These are phyloP conservation scores for Raphidocelis subcapitata DNA, from an alignment of 139 green algal genomes.

Conservation along the genomic window DNA sequence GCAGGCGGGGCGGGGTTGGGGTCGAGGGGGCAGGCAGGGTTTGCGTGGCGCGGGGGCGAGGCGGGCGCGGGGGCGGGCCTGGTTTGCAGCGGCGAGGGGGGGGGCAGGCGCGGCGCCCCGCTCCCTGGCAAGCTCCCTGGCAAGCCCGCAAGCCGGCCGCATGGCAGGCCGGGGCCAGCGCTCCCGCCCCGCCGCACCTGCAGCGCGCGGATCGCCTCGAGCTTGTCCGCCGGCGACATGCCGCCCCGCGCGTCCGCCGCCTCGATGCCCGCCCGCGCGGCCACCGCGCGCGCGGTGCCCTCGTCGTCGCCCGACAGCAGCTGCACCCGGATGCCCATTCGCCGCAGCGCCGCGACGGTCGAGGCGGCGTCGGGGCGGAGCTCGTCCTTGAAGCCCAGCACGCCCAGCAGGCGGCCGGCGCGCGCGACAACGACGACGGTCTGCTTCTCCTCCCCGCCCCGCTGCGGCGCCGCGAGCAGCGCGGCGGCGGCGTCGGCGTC, in stretches of 20 bases:
- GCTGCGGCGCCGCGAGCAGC: neutral
- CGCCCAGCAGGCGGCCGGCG: slow-evolving; percentile 62
- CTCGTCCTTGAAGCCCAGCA: slow-evolving; percentile 63
- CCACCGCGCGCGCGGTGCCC: slow-evolving; percentile 46
- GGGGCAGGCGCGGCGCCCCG: too few species aligned
- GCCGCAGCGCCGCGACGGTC: slow-evolving; percentile 59
- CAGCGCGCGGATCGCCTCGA: slow-evolving; percentile 41
- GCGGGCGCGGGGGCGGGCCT: neutral
- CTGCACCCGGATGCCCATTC: slow-evolving; percentile 58
- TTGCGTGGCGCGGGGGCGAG: neutral
- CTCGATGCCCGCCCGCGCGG: slow-evolving; percentile 53
- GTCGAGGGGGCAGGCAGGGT: neutral
- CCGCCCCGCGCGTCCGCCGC: slow-evolving; percentile 27
- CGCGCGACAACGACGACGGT: slow-evolving; percentile 28
- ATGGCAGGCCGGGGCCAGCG: slow-evolving; percentile 30
- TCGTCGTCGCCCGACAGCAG: slow-evolving; percentile 83
- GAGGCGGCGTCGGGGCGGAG: slow-evolving; percentile 62
- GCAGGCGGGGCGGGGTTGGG: slow-evolving; percentile 10
- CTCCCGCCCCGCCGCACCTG: slow-evolving; percentile 23
- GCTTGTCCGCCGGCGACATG: slow-evolving; percentile 59
- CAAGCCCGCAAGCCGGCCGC: too few species aligned
- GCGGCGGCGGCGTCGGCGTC: neutral
- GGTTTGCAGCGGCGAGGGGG: too few species aligned
- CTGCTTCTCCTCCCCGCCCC: neutral
- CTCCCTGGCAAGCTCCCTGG: too few species aligned